A percentile compares a stretch with the other conserved stretches of the same genome.
These are phyloP conservation scores for Conringia planisiliqua DNA, from an alignment of 345 rosid species.

Conservation along the genomic window DNA sequence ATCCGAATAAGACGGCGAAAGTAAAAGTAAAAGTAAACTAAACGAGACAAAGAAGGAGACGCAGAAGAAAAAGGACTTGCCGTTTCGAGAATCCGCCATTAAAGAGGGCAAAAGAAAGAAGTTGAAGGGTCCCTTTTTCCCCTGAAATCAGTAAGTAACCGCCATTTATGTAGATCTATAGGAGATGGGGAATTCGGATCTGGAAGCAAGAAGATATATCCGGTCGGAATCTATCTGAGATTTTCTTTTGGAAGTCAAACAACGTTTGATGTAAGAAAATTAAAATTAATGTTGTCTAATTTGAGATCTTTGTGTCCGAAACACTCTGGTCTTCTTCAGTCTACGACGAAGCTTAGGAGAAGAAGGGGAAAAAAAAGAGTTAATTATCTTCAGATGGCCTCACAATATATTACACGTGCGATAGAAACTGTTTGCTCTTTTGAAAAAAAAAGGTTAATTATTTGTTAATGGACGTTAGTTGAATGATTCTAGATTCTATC, in stretches of 20 bases:
- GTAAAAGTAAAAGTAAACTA: constrained; percentile 41
- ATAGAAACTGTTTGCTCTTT: neutral
- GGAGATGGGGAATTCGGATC: constrained; percentile 35
- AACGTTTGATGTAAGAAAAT: neutral
- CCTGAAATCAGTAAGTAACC: constrained; percentile 30
- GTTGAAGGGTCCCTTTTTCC: neutral
- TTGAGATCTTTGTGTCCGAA: constrained; percentile 19
- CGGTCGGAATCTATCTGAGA: constrained; percentile 38
- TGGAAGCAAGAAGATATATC: constrained; percentile 24
- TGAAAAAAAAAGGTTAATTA: neutral
- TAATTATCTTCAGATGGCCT: neutral
- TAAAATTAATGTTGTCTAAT: neutral
- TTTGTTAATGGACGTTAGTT: neutral
- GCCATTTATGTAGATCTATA: constrained; percentile 23
- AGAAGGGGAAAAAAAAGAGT: neutral
- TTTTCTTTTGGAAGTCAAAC: constrained; percentile 33
- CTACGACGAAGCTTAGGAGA: neutral
- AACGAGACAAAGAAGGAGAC: constrained; percentile 7
- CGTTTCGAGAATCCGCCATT: constrained; percentile 52
- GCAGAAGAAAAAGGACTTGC: constrained; percentile 52
- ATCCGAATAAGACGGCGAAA: constrained; percentile 21
- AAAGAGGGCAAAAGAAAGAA: neutral
- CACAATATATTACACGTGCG: neutral
- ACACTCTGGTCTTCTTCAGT: constrained; percentile 23
- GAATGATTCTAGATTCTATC: neutral